These are phyloP conservation scores for Gossypium trilobum DNA, from an alignment of 441 rosid species.

Conservation along the genomic window DNA sequence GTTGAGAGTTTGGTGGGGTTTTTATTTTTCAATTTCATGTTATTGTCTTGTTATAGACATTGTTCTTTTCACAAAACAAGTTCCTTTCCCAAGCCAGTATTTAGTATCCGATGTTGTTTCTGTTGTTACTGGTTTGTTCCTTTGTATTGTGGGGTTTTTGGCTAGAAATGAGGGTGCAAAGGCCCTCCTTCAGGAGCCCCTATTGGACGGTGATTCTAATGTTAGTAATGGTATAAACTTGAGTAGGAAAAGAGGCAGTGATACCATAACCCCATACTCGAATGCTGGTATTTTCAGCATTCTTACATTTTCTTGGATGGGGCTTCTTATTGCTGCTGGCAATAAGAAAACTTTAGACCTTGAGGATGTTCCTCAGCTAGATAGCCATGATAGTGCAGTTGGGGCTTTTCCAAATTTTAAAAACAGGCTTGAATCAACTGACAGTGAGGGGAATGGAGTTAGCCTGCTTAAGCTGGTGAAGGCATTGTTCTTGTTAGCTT, in stretches of 20 bases:
- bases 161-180: slow-evolving; percentile 28
- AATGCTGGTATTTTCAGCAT: slow-evolving; percentile 50
- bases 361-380: slow-evolving; percentile 77
- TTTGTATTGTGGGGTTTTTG: slow-evolving; percentile 48
- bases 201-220: slow-evolving; percentile 39
- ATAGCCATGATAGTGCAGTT: slow-evolving; percentile 39
- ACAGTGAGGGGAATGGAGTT: slow-evolving; percentile 28
- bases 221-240: slow-evolving; percentile 21
- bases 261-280: slow-evolving; percentile 41
- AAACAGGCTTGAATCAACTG: slow-evolving; percentile 36
- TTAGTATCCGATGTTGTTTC: slow-evolving; percentile 43
- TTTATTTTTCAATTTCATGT: slow-evolving; percentile 46
- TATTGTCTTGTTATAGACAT: slow-evolving; percentile 47
- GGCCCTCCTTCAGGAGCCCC: slow-evolving; percentile 44
- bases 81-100: slow-evolving; percentile 24
- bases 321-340: slow-evolving; percentile 53
- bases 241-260: slow-evolving; percentile 34
- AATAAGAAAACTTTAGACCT: slow-evolving; percentile 67
- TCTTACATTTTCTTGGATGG: slow-evolving; percentile 68
- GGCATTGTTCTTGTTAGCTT: slow-evolving; percentile 41
- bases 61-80: slow-evolving; percentile 25
- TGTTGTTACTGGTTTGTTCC: slow-evolving; percentile 39
- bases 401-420: slow-evolving; percentile 35
- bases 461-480: slow-evolving; percentile 46
- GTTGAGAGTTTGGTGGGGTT: slow-evolving; percentile 71